phyloP scores from a whole-genome alignment of 495 filamentous ascomycete species.

The Neurospora africana region DNA sequence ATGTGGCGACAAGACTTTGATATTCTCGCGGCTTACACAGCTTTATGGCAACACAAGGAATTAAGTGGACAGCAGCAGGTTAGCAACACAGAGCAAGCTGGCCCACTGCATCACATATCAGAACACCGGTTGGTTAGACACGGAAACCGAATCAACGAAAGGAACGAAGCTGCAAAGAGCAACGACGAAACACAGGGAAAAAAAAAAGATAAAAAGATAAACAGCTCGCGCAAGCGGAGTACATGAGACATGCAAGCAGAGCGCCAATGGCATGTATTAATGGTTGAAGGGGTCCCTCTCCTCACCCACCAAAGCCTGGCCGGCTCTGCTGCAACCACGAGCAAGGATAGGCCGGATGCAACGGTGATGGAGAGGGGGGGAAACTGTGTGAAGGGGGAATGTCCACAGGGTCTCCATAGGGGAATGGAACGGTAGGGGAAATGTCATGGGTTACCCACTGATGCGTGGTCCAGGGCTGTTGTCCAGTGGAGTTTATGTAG shows the following conservation, averaged over 20 bases:
- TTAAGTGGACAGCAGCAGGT: slow-evolving; percentile 10
- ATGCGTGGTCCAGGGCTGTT: background rate
- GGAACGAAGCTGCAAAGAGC: background rate
- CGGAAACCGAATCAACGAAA: background rate
- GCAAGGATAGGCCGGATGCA: slow-evolving; percentile 22
- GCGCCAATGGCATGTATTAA: slow-evolving; percentile 25
- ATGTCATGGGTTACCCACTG: background rate
- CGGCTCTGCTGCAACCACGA: slow-evolving; percentile 19
- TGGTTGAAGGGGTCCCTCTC: slow-evolving; percentile 4
- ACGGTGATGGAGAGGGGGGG: slow-evolving; percentile 22
- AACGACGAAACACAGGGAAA: slow-evolving; percentile 8
- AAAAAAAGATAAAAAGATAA: slow-evolving; percentile 8
- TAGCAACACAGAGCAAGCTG: slow-evolving; percentile 15
- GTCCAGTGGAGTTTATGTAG: background rate
- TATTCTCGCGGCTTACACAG: slow-evolving; percentile 14
- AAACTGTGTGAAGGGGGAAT: background rate
- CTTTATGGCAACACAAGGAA: slow-evolving; percentile 1
- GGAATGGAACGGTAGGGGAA: background rate
- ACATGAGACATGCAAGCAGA: slow-evolving; percentile 9
- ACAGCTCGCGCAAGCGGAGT: slow-evolving; percentile 14
- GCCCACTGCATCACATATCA: slow-evolving; percentile 17
- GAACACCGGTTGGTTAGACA: slow-evolving; percentile 11
- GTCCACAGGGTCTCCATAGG: background rate
- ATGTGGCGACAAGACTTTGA: slow-evolving; percentile 5
- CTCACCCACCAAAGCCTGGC: background rate